Base-by-base conservation (phyloP, 2,329 filamentous ascomycete genomes). In the Exophiala aquamarina region DNA sequence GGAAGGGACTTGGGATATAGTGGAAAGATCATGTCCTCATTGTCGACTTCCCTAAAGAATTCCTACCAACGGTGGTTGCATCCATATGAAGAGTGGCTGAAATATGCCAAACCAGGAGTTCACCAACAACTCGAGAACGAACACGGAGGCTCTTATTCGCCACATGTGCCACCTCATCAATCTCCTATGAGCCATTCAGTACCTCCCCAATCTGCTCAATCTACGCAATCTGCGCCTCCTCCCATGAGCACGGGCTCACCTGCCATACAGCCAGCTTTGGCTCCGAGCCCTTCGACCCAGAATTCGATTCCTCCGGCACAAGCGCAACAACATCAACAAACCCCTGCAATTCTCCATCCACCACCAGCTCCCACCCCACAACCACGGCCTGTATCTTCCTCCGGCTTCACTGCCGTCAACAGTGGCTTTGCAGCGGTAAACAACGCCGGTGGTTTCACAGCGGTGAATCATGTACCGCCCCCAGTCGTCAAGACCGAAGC, bases 21-120 rank as follows among this genome's bases (percentile, higher is more conserved):
- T 64, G 93, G 93, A 64, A 98, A 98, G 74, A 98, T 98, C 55
- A 98, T 98, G 93, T 97, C 92, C 2, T 97, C 93, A 7, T 74
- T 98, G 37, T 98, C 93, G 4, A 98, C 93, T 0, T 97, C 93
- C 4, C 78, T 98, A 33, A 98, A 97, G 67, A 98, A 98, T 67
- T 97, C 93, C 0, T 98, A 94, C 61, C 90, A 95, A 66, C 85
- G 92, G 70, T 98, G 93, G 89, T 82, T 98, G 3, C 89, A 90
- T 63, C 93, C 93, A 0, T 98, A 97, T 61, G 93, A 98, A 68
- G 90, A 97, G 54, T 98, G 95, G 64, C 73, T 98, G 34, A 82
- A 87, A 42, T 75, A 92, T 11, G 92, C 89, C 42, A 97, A 96
- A 66, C 93, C 93, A 3, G 89, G 90, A 21, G 91, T 97, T n/a